These are phyloP conservation scores for Penicillium verhagenii DNA, from an alignment of 495 filamentous ascomycete species.

Conservation along the genomic window DNA sequence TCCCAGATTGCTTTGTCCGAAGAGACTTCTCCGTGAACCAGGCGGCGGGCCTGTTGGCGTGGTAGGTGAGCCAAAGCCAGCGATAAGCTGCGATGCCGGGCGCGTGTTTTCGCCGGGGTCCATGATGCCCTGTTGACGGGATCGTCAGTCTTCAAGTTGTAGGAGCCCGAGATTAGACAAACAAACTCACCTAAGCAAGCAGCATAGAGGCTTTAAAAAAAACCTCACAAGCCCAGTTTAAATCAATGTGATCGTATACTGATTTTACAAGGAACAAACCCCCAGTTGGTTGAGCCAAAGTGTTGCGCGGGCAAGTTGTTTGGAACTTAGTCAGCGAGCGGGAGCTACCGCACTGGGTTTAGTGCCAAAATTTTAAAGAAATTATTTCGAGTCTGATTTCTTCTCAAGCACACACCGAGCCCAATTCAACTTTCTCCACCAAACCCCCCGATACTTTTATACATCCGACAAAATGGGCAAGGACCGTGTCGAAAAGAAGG, in stretches of 20 bases:
- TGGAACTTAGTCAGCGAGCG: slow-evolving; percentile 37
- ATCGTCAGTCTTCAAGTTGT: background rate
- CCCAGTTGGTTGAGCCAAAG: background rate
- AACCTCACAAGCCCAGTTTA: background rate
- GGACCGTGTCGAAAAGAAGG: slow-evolving; percentile 60
- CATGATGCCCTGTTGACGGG: slow-evolving; percentile 21
- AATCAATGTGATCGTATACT: background rate
- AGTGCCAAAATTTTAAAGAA: slow-evolving; percentile 46
- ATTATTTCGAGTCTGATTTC: slow-evolving; percentile 42
- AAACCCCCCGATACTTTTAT: slow-evolving; percentile 15
- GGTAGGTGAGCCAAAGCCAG: slow-evolving; percentile 31
- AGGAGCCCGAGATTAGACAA: background rate
- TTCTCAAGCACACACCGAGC: slow-evolving; percentile 27
- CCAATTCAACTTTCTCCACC: slow-evolving; percentile 18
- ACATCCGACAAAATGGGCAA: slow-evolving; percentile 48
- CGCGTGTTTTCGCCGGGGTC: slow-evolving; percentile 14
- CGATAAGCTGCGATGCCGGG: slow-evolving; percentile 33
- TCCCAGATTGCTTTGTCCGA: slow-evolving; percentile 16
- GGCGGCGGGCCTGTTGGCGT: slow-evolving; percentile 26
- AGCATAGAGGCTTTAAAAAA: background rate
- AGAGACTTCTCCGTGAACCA: slow-evolving; percentile 9
- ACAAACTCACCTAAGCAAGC: background rate
- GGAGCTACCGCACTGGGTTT: slow-evolving; percentile 28
- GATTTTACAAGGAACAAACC: background rate
- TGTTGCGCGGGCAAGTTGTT: slow-evolving; percentile 14